Base-by-base conservation (phyloP, 345 rosid species). In the Aurinia saxatilis region DNA sequence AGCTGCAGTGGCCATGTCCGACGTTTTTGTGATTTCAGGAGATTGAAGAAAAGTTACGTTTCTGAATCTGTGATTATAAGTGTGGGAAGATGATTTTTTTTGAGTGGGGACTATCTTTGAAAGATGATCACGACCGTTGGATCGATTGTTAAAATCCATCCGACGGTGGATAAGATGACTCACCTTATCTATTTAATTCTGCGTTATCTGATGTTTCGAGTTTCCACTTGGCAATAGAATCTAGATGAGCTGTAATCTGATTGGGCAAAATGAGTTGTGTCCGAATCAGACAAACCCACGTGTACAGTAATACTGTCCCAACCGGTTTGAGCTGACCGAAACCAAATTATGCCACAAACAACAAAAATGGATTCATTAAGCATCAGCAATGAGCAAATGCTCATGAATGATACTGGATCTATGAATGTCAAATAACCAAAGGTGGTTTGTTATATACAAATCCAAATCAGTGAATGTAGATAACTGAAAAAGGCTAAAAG, bases 121-220 rank as follows among this genome's bases (percentile, higher is more conserved):
- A 19, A 23, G 31, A 18, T 13, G 1, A 39, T 23, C 0, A 0
- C 0, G 25, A 52, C 69, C 89, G 82, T 83, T 60, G 76, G 90
- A 86, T 91, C 50, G 12, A 38, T 71, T 7, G 35, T 83, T 57
- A 75, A 7, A 77, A 88, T 88, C 91, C 87, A 88, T 82, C 96
- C 78, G 78, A 84, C 80, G 93, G 62, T 31, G 11, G 19, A 23
- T 2, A 54, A 57, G 13, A 5, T 65, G 2, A 51, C 60, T 17
- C 9, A 54, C 71, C 92, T 86, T 83, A 91, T 91, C 90, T 49
- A 8, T 10, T 48, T 10, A 30, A 67, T 7, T 10, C 38, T 36
- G 60, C 71, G 84, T 88, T 79, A 91, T 88, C 95, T 64, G 52
- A 48, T 36, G 50, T 57, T 38, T 36, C 49, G 15, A 16, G 4